Evolutionary conservation across 1,284 basidiomycete genomes (phyloP), one percentile per base, ranked within the genome.

Genomic region (Pulveroboletus sp.): DNA sequence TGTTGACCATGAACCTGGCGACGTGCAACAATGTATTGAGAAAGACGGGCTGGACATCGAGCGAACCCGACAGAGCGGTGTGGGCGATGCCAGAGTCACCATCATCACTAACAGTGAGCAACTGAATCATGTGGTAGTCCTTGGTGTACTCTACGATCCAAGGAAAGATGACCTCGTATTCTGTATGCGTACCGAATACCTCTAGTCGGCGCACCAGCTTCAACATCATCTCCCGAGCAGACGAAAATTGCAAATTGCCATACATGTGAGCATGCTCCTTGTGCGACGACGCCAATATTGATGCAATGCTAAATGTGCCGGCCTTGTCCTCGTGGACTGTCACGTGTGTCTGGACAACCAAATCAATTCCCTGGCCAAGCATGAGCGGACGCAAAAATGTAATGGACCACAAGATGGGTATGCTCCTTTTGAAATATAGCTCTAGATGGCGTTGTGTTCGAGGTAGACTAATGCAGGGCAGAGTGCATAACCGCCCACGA

Each of bases 391-490:
- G 80, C 12, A 73, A 67, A 64, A 85, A 87, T 17, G 75, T 68
- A 11, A 83, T 64, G 11, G 76, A 66, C 4, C 69, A 72, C 11
- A 86, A 66, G 3, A 76, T 66, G 17, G 79, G 64, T 53, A 75
- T 69, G 21, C 66, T 65, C 13, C 73, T 74, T 6, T 68, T 64
- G 7, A 66, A 60, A 41, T 68, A 61, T 9, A 70, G 49, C 0
- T 61, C 65, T 37, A 73, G 64, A 42, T 76, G 68, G 24, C 66
- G 67, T 45, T 67, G 67, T 83, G 76, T 60, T 88, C 86, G 19
- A 82, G 65, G 60, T 87, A 87, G 3, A 87, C 78, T 0, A 85
- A 87, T 1, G 84, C 87, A 6, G 87, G 87, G 61, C 86, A 89
- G 1, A 89, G 74, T 0, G 82, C 73, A 36, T 76, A 63, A 3